phyloP scores from a whole-genome alignment of 306 rosid species.

The Benincasa hispida region DNA sequence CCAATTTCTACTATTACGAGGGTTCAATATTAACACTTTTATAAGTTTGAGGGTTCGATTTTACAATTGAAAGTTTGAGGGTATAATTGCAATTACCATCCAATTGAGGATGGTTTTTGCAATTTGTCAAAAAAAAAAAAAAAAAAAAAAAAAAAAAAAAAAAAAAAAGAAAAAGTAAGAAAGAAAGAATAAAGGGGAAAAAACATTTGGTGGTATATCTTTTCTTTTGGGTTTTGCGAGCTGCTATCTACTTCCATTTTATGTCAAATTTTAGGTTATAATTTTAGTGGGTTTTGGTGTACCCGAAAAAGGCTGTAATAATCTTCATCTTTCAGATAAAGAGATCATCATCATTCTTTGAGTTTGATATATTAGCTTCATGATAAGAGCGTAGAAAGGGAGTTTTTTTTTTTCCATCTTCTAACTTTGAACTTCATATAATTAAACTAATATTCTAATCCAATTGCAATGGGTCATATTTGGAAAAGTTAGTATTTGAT shows the following conservation, averaged over 20 bases:
- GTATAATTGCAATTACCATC: too few relatives aligned
- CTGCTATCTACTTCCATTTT: not conserved
- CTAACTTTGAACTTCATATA: not conserved
- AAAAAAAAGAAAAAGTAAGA: too few relatives aligned
- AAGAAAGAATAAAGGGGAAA: too few relatives aligned
- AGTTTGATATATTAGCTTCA: not conserved
- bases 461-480: not conserved
- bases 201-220: not conserved
- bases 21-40: too few relatives aligned
- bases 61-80: too few relatives aligned
- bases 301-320: constrained; percentile 6
- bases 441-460: not conserved
- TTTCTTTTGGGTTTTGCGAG: not conserved
- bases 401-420: not conserved
- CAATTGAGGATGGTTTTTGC: too few relatives aligned
- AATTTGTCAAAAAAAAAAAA: too few relatives aligned
- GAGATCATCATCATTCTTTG: not conserved
- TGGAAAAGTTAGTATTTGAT: not conserved
- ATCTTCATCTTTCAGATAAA: constrained; percentile 2
- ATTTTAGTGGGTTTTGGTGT: constrained; percentile 2
- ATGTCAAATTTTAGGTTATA: not conserved
- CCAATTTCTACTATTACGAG: too few relatives aligned
- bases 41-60: too few relatives aligned
- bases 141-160: too few relatives aligned
- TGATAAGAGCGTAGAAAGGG: not conserved